Evolutionary conservation across 495 filamentous ascomycete genomes (phyloP), one percentile per base, ranked within the genome.

Genomic region (Penicillium egyptiacum): DNA sequence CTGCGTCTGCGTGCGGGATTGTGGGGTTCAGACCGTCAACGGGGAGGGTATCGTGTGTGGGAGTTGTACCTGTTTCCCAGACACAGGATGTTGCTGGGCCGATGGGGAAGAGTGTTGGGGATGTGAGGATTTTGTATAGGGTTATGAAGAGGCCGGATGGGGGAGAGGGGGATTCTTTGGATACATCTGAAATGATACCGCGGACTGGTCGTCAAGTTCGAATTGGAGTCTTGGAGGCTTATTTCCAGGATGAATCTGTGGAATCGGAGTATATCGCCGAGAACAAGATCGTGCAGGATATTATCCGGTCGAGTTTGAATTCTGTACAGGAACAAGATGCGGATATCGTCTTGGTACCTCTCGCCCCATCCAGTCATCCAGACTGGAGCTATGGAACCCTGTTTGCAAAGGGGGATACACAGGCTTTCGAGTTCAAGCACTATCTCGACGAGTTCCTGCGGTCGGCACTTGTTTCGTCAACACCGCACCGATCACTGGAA

Each of bases 41-140:
- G n/a, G 86, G 85, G 0, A 57, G 81, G 23, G 75, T 88, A 17
- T 75, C 76, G 3, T 57, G 74, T 20, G 48, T 59, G 1, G 85
- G 86, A 0, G 74, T 88, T 22, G 77, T 88, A 6, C 83, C 84
- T 0, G 78, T 88, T 20, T 83, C 82, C 4, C 77, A 71, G 56
- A 86, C 82, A 6, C 86, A 88, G 65, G 86, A 88, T 68, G 67
- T 65, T 3, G 70, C 83, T 7, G 86, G 86, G 0, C 82, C 84
- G 0, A 83, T 89, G 67, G 85, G 71, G 22, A 71, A 81, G 44
- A 75, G 56, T 8, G 67, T 84, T 1, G 65, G 69, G 9, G 86
- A 88, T 61, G 72, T 88, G 1, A 75, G 76, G 40, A 61, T 80
- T 2, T 70, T 81, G 11, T 67, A 86, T 53, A 79, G 76, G 0